Base-by-base conservation (phyloP, 2,329 filamentous ascomycete species). In the Trichoderma endophyticum region DNA sequence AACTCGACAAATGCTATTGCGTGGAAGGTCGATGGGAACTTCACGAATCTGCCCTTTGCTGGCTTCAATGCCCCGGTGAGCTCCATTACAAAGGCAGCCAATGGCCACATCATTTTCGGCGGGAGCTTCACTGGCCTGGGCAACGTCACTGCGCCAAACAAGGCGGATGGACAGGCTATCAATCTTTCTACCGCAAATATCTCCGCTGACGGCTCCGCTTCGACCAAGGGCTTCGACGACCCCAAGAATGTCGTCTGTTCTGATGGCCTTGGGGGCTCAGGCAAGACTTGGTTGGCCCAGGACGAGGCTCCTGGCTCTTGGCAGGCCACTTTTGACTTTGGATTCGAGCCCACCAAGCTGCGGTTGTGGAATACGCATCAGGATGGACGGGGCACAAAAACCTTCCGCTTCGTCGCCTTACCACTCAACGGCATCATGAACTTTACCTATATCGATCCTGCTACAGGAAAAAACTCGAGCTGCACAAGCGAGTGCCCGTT, bases 361-460 rank as follows among this genome's bases (percentile, higher is more conserved):
- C 90, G 94, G 69, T 84, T 99, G 28, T 94, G 92, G 85, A 99
- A 99, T 82, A 96, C 95, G 3, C 90, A 93, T 76, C 86, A 90
- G 67, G 90, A 96, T 77, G 94, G 93, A 66, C 91, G 94, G 75
- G 95, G 96, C 34, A 97, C 95, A 34, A 93, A 93, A 83, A 93
- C 92, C 0, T 99, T 93, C 84, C 90, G 94, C 72, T 97, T 94
- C 79, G 93, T 93, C 26, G 93, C 94, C 21, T 84, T 95, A 72
- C 95, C 95, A 6, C 89, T 95, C 77, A 91, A 93, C 74, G 96
- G 96, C 67, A 98, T 99, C 80, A 93, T 99, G 90, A 98, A 98
- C 82, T 87, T 99, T 78, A 97, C 94, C 48, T 98, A 96, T 77
- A 90, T 91, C 74, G 94, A 98, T 78, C 91, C 92, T 28, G 84